phyloP scores from a whole-genome alignment of 352 stramenopile genomes.

The Pythium phragmitis region DNA sequence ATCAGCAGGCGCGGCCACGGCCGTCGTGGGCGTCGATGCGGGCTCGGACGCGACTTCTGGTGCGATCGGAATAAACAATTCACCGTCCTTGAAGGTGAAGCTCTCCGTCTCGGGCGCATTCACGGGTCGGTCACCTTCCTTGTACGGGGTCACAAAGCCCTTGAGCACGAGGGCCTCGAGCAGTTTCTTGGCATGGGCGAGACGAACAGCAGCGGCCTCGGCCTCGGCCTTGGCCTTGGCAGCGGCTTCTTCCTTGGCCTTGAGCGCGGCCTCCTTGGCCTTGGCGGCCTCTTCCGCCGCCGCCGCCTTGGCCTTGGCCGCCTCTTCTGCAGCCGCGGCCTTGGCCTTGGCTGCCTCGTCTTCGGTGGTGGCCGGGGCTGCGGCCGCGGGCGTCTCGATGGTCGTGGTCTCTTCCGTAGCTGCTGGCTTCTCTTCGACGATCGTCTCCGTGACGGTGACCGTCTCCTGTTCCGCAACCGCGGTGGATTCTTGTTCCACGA shows the following conservation, averaged over 20 bases:
- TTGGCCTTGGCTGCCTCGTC: background rate
- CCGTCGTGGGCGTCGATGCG: background rate
- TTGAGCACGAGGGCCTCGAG: slow-evolving; percentile 28
- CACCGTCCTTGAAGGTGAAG: slow-evolving; percentile 39
- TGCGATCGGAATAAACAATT: slow-evolving; percentile 45
- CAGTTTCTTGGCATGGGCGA: slow-evolving; percentile 26
- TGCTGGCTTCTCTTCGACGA: background rate
- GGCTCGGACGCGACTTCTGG: slow-evolving; percentile 30
- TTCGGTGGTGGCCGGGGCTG: background rate
- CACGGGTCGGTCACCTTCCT: slow-evolving; percentile 35
- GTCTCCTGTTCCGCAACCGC: background rate
- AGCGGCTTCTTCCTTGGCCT: slow-evolving; percentile 5
- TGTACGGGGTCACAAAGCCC: slow-evolving; percentile 29
- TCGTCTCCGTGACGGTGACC: background rate
- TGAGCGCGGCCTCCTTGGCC: slow-evolving; percentile 12
- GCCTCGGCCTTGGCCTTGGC: slow-evolving; percentile 13
- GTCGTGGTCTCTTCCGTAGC: background rate
- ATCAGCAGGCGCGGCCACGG: background rate
- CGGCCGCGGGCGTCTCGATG: background rate
- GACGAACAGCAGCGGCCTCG: slow-evolving; percentile 1
- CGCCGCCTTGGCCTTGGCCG: slow-evolving; percentile 1
- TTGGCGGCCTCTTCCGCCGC: slow-evolving; percentile 9
- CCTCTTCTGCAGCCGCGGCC: background rate
- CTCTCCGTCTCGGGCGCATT: slow-evolving; percentile 24
- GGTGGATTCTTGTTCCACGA: background rate